Base-by-base conservation (phyloP, 345 rosid genomes). In the Geranium brycei region DNA sequence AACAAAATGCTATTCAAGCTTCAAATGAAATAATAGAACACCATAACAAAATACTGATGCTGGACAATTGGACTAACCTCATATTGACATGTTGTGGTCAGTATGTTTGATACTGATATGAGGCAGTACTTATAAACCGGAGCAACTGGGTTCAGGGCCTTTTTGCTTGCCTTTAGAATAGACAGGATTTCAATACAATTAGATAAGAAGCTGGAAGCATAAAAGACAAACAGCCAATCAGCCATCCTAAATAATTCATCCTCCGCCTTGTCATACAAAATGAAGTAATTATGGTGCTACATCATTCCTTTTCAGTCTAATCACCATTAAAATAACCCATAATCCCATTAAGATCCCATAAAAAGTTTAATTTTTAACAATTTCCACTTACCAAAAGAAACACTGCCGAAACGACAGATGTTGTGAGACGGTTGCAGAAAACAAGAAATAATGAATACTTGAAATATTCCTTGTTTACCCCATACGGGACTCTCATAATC, bases 41-140 rank as follows among this genome's bases (percentile, higher is more conserved):
- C 55, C 30, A 62, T 23, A 53, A 51, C 30, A 23, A 32, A 35
- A 35, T 32, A 57, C 53, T 47, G 15, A 8, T 6, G 11, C 14
- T 6, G 19, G 51, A 35, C 41, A 17, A 14, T 23, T 23, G 28
- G 30, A 13, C 65, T 59, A 68, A 91, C 98, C 91, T 92, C 98
- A 77, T 92, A 92, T 72, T 92, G 98, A 53, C 98, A 92, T 59
- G 97, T 89, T 55, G 98, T 89, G 59, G 97, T 89, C 64, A 92
- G 63, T 58, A 92, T 92, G 70, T 89, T 92, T 17, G 95, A 73
- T 31, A 86, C 67, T 18, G 98, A 92, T 72, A 92, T 31, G 2
- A 87, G 82, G 59, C 93, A 76, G 66, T 92, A 92, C 75, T 86
- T 92, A 68, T 89, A 86, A 72, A 92, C 71, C 0, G 97, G 97